Evolutionary conservation across 371 early-diverging fungal genomes (phyloP), one percentile per base, ranked within the genome.

Genomic region (Mortierella sp.): DNA sequence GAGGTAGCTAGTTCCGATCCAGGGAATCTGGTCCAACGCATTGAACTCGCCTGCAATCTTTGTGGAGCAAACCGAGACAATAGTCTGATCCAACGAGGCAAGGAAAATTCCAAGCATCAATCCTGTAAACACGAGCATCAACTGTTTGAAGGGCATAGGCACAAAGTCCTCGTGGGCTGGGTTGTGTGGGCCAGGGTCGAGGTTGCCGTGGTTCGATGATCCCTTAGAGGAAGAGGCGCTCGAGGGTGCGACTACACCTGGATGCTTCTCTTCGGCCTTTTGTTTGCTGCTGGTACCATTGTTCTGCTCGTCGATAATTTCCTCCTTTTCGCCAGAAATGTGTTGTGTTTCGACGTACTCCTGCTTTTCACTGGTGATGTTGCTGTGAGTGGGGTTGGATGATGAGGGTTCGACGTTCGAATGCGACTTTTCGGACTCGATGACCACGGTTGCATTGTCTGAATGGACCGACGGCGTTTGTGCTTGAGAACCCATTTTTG

Each of bases 1-100:
- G 76, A 94, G 83, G 72, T 93, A 93, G 2, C 92, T 82, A 24
- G 91, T 91, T 37, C 92, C 91, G 43, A 94, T 88, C 93, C 95
- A 95, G 10, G 93, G 89, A n/a, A 92, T 88, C 59, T 90, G 87
- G 26, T 90, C 88, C 67, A 93, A 81, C 14, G 91, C 87, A 40
- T 92, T 80, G 76, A 95, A 94, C 74, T 92, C 90, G 51, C 83
- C 80, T 67, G 91, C 89, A 72, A 93, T 92, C 26, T 82, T 81
- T 44, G 82, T 85, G 4, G 90, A 87, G 43, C 91, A 89, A 40
- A 94, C 93, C 0, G 93, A 88, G 44, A 95, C 91, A 70, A 95
- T 94, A 19, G 94, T 95, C 73, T 93, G 93, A 80, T 95, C 96
- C 19, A 95, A 88, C 14, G 94, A 91, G 0, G 93, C 93, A 57